A percentile compares a stretch with the other conserved stretches of the same genome.
Conservation (phyloP, 2,329 filamentous ascomycete genomes). For the Mycosphaerelloides madeirae region DNA sequence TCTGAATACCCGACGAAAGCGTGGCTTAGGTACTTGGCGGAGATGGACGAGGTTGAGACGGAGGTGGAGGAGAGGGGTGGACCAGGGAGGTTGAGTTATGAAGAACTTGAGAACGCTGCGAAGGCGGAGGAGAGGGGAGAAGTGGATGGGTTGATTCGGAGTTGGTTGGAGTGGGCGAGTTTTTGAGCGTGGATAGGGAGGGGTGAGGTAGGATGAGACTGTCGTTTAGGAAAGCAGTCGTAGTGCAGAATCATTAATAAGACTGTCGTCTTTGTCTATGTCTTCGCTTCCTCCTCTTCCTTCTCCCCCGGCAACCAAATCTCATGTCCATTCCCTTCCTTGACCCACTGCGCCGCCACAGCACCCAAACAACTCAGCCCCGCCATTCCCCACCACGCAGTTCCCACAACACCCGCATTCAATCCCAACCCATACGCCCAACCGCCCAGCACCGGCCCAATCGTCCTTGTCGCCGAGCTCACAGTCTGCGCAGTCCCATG, state of each 20-base stretch:
- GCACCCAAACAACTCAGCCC: slow-evolving; percentile 53
- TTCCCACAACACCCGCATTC: slow-evolving; percentile 49
- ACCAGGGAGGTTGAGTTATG: slow-evolving; percentile 68
- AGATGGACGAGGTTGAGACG: slow-evolving; percentile 60
- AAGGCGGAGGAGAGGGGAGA: slow-evolving; percentile 56
- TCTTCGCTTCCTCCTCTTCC: slow-evolving; percentile 2
- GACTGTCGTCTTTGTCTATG: neutral
- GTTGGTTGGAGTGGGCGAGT: slow-evolving; percentile 77
- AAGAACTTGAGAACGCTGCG: slow-evolving; percentile 75
- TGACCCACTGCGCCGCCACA: slow-evolving; percentile 53
- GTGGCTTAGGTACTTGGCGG: slow-evolving; percentile 42
- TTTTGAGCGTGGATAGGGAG: slow-evolving; percentile 40
- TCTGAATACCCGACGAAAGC: slow-evolving; percentile 2
- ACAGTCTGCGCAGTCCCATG: slow-evolving; percentile 57
- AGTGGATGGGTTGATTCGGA: slow-evolving; percentile 73
- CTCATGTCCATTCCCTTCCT: slow-evolving; percentile 61
- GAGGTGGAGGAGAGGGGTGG: slow-evolving; percentile 70
- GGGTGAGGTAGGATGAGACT: too few relatives aligned
- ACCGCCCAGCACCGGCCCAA: slow-evolving; percentile 52
- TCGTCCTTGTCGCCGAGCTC: slow-evolving; percentile 49
- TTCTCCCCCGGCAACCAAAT: slow-evolving; percentile 49
- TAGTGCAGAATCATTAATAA: too few relatives aligned
- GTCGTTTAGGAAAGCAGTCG: too few relatives aligned
- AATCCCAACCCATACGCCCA: slow-evolving; percentile 52
- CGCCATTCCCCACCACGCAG: slow-evolving; percentile 56